Conservation (phyloP, 1,284 basidiomycete species). For the Microbotryum scabiosae region DNA sequence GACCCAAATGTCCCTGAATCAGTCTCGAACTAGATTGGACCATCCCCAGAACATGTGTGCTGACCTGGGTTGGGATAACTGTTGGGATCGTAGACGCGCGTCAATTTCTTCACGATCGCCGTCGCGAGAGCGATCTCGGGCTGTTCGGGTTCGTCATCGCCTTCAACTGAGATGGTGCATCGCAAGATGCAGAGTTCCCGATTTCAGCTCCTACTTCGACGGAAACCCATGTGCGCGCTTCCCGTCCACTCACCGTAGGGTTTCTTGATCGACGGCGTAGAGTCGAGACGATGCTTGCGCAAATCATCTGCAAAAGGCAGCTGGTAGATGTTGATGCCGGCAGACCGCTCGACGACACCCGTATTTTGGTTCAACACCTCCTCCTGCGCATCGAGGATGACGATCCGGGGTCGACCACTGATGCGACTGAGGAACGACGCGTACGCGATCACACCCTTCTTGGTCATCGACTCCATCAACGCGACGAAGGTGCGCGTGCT, state of each 20-base stretch:
- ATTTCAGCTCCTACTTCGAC: no score
- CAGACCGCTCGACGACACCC: conserved; percentile 67
- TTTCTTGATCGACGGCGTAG: conserved; percentile 39
- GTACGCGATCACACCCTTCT: conserved; percentile 73
- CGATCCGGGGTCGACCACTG: conserved; percentile 70
- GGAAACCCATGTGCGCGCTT: neutral
- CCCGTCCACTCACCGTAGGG: neutral
- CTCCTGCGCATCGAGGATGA: conserved; percentile 49
- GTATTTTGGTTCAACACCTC: conserved; percentile 63
- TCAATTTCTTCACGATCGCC: conserved; percentile 68
- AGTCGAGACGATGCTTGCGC: conserved; percentile 54
- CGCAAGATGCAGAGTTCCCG: no score
- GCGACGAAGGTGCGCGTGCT: conserved; percentile 86
- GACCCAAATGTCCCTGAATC: neutral
- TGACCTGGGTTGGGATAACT: conserved; percentile 85
- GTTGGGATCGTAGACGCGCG: conserved; percentile 72
- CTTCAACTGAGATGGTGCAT: neutral
- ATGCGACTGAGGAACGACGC: conserved; percentile 62
- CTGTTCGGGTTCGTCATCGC: conserved; percentile 11
- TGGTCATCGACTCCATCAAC: conserved; percentile 70
- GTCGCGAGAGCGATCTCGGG: conserved; percentile 63
- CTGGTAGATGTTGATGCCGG: conserved; percentile 85
- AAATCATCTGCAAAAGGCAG: conserved; percentile 93
- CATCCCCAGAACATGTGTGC: conserved; percentile 32
- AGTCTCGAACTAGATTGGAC: rapidly evolving